A percentile compares a stretch with the other conserved stretches of the same genome.
Evolutionary conservation across 2,329 filamentous ascomycete species (phyloP).

Genomic region (Coccinonectria pachysandricola): DNA sequence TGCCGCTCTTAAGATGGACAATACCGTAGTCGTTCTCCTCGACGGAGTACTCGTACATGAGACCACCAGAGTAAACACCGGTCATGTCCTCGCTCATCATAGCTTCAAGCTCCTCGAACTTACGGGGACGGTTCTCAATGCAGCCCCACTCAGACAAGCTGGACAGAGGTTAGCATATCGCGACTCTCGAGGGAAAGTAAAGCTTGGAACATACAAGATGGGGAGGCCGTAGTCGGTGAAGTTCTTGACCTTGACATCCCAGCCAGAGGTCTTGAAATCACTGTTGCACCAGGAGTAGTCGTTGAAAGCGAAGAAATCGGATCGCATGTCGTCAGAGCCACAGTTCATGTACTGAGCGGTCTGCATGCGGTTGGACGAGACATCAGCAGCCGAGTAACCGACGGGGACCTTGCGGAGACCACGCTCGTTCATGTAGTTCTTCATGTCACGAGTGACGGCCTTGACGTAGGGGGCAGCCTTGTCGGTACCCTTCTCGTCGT

Average conservation of each 20-base stretch:
- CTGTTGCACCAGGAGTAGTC: slow-evolving; percentile 82
- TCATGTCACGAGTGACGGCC: slow-evolving; percentile 68
- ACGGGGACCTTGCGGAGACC: slow-evolving; percentile 59
- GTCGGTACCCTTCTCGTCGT: slow-evolving; percentile 53
- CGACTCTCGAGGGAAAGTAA: neutral
- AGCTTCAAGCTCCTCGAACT: slow-evolving; percentile 68
- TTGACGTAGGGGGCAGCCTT: slow-evolving; percentile 64
- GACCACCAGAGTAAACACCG: slow-evolving; percentile 81
- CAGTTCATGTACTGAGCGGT: slow-evolving; percentile 93
- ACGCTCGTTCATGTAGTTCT: slow-evolving; percentile 54
- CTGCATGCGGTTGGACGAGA: slow-evolving; percentile 74
- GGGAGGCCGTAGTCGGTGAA: slow-evolving; percentile 80
- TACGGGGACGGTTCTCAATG: slow-evolving; percentile 61
- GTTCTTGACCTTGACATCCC: slow-evolving; percentile 80
- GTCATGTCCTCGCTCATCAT: slow-evolving; percentile 82
- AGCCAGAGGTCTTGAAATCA: slow-evolving; percentile 61
- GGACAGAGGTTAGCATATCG: slow-evolving; percentile 2
- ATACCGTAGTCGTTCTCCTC: slow-evolving; percentile 75
- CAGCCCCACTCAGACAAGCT: slow-evolving; percentile 90
- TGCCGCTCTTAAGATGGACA: slow-evolving; percentile 50
- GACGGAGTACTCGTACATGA: slow-evolving; percentile 89
- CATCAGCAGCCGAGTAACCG: slow-evolving; percentile 70
- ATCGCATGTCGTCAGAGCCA: slow-evolving; percentile 70
- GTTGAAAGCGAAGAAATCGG: slow-evolving; percentile 84
- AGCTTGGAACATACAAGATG: slow-evolving; percentile 49